Conservation (phyloP, 163 green algal genomes). For the Coccomyxa subellipsoidea region DNA sequence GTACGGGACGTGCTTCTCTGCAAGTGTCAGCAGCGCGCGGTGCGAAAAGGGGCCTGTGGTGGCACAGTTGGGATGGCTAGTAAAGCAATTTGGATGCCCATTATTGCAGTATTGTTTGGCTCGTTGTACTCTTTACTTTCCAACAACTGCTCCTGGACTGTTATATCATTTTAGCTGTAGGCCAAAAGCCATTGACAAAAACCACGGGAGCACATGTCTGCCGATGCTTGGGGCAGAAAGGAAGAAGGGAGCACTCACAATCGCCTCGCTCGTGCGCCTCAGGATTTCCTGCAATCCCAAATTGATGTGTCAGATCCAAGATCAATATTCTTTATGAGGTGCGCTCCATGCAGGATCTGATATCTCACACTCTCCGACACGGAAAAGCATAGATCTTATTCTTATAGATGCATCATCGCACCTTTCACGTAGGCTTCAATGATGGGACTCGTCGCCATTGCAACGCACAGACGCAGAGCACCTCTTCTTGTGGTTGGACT, state of each 20-base stretch:
- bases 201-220: too few relatives aligned
- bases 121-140: too few relatives aligned
- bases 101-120: too few relatives aligned
- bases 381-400: not conserved
- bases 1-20: constrained; percentile 71
- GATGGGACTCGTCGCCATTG: constrained; percentile 5
- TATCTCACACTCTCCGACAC: not conserved
- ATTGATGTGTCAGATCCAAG: not conserved
- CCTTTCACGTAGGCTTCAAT: constrained; percentile 37
- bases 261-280: constrained; percentile 29
- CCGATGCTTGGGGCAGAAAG: not conserved
- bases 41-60: constrained; percentile 87
- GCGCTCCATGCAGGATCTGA: not conserved
- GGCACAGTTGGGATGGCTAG: too few relatives aligned
- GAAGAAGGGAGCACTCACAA: constrained; percentile 31
- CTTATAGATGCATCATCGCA: not conserved
- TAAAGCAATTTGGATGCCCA: too few relatives aligned
- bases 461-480: not conserved
- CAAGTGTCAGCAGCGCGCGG: constrained; percentile 65
- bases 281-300: constrained; percentile 29
- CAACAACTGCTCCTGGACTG: too few relatives aligned
- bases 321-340: not conserved
- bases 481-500: not conserved
- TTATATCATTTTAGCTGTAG: too few relatives aligned
- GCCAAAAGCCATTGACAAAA: too few relatives aligned